A percentile compares a stretch with the other conserved stretches of the same genome.
phyloP scores from a whole-genome alignment of 139 green algal species.

The Eudorina sp. region DNA sequence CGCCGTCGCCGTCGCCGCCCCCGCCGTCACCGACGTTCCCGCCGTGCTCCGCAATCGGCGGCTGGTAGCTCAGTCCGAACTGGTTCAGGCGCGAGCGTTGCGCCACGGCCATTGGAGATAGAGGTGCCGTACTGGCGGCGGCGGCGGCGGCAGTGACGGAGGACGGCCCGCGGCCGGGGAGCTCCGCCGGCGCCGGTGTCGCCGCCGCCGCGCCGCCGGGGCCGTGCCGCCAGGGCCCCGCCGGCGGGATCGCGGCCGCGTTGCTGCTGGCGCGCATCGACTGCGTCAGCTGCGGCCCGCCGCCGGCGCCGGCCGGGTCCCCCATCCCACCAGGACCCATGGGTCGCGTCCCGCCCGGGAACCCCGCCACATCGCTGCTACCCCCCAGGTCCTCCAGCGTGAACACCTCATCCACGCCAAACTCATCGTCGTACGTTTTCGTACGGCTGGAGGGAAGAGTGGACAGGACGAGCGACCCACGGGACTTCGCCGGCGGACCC shows the following conservation, averaged over 20 bases:
- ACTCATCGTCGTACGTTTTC: not conserved
- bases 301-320: not conserved
- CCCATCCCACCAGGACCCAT: too few relatives aligned
- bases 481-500: not conserved
- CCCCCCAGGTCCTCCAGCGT: slow-evolving; percentile 10
- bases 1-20: not conserved
- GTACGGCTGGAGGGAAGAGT: not conserved
- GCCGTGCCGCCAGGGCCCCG: not conserved
- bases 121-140: not conserved
- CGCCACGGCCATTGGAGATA: too few relatives aligned
- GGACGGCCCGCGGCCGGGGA: not conserved
- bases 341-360: not conserved
- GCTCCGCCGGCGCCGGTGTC: not conserved
- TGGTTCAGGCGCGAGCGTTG: not conserved
- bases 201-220: not conserved
- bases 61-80: not conserved
- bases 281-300: not conserved
- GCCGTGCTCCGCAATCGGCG: too few relatives aligned
- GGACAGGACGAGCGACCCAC: not conserved
- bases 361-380: not conserved
- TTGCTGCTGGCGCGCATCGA: not conserved
- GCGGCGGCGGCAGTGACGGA: not conserved
- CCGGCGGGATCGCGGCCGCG: not conserved
- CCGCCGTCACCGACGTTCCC: too few relatives aligned
- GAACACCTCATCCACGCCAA: slow-evolving; percentile 14